Base-by-base conservation (phyloP, 2,329 filamentous ascomycete genomes). In the Daldinia eschscholtzii region DNA sequence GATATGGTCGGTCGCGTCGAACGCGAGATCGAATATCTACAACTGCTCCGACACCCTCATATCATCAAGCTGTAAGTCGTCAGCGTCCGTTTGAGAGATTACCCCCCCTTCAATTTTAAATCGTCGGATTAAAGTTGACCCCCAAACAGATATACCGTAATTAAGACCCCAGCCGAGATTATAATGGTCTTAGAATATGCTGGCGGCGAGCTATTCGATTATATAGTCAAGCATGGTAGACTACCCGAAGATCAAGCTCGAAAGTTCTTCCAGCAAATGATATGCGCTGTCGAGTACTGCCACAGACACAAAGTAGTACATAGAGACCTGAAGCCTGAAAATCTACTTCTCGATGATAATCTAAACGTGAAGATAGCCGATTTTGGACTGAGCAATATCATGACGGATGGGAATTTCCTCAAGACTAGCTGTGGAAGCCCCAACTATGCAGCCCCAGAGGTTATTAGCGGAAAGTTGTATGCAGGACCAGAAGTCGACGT, bases 111-210 rank as follows among this genome's bases (percentile, higher is more conserved):
- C 42, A 6, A 15, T 7, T 52, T 18, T 30, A 28, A n/a, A 42
- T 18, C 33, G 53, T 41, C 33, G 52, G 28, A 23, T 59, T 67
- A 48, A 79, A 67, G 81, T 67, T 52, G 42, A 56, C 28, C 13
- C 12, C 39, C 41, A 41, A 58, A 46, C 76, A 96, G 93, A 64
- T 97, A 93, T 81, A 98, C 96, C 33, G 96, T 99, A 72, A 98
- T 99, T 80, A 98, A 97, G 70, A 98, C 95, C 6, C 89, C 91
- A 26, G 90, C 88, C 70, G 96, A 99, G 80, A 99, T 99, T 79
- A 96, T 98, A 81, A 99, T 99, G 96, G 96, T 99, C 56, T 89
- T 99, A 74, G 96, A 99, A 81, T 99, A 97, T 81, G 96, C 96
- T 46, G 96, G 96, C 69, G 93, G 93, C 68, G 96, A 99, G 81